Base-by-base conservation (phyloP, 257 asterid genomes). In the Ilex asprella region DNA sequence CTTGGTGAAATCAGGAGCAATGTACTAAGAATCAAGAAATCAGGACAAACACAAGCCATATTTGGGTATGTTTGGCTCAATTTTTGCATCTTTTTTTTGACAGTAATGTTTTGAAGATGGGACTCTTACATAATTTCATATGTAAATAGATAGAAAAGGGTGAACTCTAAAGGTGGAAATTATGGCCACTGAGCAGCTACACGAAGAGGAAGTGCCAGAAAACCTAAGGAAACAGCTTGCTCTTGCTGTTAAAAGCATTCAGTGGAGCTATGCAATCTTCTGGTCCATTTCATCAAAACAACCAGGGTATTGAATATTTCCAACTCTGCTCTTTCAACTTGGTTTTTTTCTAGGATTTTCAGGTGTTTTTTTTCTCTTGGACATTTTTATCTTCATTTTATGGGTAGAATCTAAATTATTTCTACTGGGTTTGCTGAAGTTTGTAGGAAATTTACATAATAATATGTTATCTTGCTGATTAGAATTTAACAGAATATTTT, bases 231-330 rank as follows among this genome's bases (percentile, higher is more conserved):
- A 70, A 60, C 79, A 77, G 63, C 91, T 91, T 75, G 94, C 91
- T 70, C 68, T 84, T 69, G 88, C 94, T 75, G 86, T 82, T 59
- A 86, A 82, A 84, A 80, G 80, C 71, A 86, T 91, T 68, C 91
- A 88, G 55, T 91, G 98, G 98, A 85, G 91, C 75, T 91, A 91
- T 82, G 96, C 85, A 27, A 82, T 91, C 30, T 88, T 86, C 81
- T 91, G 98, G 98, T 82, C 98, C 39, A 44, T 57, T 73, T 80
- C 96, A 39, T 63, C 87, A 56, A 59, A 35, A 57, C 79, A 86
- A 63, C 81, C 79, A 6, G 94, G 95, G 98, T 91, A 91, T 39
- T 39, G 6, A 58, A 61, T 12, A 41, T 52, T 68, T 72, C 73
- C 64, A 44, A 30, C 39, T 56, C 41, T 59, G 11, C 16, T 31